Evolutionary conservation across 768 basidiomycete genomes (phyloP).

Genomic region (Mycena epipterygia): DNA sequence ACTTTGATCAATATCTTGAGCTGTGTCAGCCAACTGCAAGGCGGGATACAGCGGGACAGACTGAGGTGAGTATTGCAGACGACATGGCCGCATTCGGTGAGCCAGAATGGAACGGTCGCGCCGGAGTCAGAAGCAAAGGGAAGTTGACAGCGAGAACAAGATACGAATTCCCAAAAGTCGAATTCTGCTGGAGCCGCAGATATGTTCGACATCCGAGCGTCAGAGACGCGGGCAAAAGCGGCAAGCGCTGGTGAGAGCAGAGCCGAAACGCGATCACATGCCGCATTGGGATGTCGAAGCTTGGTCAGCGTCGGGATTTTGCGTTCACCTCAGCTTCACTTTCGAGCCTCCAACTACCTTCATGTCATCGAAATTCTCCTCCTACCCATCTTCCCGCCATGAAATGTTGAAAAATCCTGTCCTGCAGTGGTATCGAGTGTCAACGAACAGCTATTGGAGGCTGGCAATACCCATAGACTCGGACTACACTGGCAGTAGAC

Average conservation of each 20-base stretch:
- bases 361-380: no score
- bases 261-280: slow-evolving; percentile 17
- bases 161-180: slow-evolving; percentile 87
- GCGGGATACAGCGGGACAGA: slow-evolving; percentile 44
- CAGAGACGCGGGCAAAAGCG: no score
- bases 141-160: slow-evolving; percentile 78
- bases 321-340: no score
- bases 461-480: no score
- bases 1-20: slow-evolving; percentile 76
- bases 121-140: slow-evolving; percentile 69
- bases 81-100: slow-evolving; percentile 90
- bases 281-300: no score
- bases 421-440: no score
- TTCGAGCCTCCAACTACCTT: no score
- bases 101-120: slow-evolving; percentile 84
- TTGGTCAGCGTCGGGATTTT: no score
- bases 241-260: background rate
- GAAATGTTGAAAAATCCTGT: no score
- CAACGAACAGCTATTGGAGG: no score
- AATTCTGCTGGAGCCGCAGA: slow-evolving; percentile 53
- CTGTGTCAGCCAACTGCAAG: background rate
- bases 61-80: slow-evolving; percentile 90
- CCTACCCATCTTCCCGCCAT: no score
- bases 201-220: slow-evolving; percentile 53
- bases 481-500: no score